Conservation (phyloP, 176 grass and related monocot species). For the Oryza meridionalis region DNA sequence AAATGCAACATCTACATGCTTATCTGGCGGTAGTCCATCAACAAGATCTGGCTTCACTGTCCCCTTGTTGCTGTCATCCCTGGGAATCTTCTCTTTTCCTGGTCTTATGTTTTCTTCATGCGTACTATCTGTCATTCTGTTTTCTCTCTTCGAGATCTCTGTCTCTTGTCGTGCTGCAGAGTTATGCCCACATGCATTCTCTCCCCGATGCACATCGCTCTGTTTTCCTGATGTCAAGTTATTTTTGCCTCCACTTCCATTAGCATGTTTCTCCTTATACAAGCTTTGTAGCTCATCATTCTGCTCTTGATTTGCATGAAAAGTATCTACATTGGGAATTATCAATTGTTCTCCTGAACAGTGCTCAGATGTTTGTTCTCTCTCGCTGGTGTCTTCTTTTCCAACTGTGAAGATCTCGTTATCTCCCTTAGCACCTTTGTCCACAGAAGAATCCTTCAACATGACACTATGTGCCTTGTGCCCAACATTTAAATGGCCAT, state of each 20-base stretch:
- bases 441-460: not conserved
- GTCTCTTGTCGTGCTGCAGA: not conserved
- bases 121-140: not conserved
- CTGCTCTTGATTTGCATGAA: constrained; percentile 1
- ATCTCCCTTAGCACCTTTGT: constrained; percentile 1
- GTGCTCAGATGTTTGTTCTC: not conserved
- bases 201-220: not conserved
- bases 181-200: constrained; percentile 24
- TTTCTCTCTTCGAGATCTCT: not conserved
- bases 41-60: not conserved
- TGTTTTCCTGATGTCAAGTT: constrained; percentile 17
- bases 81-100: constrained; percentile 19
- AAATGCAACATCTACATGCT: not conserved
- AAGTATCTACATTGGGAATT: not conserved
- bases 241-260: constrained; percentile 10
- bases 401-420: not conserved
- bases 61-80: not conserved
- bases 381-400: not conserved
- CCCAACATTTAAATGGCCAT: not conserved
- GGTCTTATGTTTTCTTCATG: not conserved
- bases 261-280: not conserved
- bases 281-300: not conserved
- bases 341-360: not conserved
- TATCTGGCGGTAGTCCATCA: constrained; percentile 9
- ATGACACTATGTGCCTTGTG: not conserved